Evolutionary conservation across 2,329 filamentous ascomycete species (phyloP), one percentile per base, ranked within the genome.

Genomic region (Cladosporium colombiae): DNA sequence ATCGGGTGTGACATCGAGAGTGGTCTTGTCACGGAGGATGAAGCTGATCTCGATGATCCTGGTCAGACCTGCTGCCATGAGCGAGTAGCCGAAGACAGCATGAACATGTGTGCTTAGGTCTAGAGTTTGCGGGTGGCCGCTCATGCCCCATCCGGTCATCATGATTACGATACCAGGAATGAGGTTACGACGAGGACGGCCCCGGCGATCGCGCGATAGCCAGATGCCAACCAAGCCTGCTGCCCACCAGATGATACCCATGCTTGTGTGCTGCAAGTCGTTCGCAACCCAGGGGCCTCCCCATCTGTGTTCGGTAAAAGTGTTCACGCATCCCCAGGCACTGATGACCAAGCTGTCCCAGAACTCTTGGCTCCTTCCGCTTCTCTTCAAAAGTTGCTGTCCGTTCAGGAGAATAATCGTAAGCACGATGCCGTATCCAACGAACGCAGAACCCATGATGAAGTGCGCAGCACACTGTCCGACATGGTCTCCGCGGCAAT

Each of bases 211-310:
- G 68, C 88, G 86, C 77, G 92, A 96, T 46, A 99, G 83, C 95
- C 94, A 99, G 62, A 99, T 85, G 50, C 95, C 95, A 13, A 94
- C 86, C 33, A 99, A 81, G 27, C 95, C 95, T 8, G 95, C 94
- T 73, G 89, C 91, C 94, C 94, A 99, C 95, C 95, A 99, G 61
- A 99, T 88, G 68, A 99, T 88, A n/a, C 95, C 95, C 94, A 99
- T 98, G n/a, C 91, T 92, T 0, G 95, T 99, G 78, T 99, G 95
- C 78, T 99, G 94, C 81, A 97, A 88, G 78, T 99, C 95, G 75
- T 97, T 98, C 78, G 87, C 88, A 62, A 91, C 92, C 95, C 95
- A 99, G 0, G 87, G 85, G 0, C 84, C 84, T 64, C 95, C 95
- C 95, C 95, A 99, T 62, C 91, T 88, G 76, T 99, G 95, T 79